A percentile compares a stretch with the other conserved stretches of the same genome.
These are phyloP conservation scores for Hanseniaspora sp. DNA, from an alignment of 1,139 yeast genomes.

Conservation along the genomic window DNA sequence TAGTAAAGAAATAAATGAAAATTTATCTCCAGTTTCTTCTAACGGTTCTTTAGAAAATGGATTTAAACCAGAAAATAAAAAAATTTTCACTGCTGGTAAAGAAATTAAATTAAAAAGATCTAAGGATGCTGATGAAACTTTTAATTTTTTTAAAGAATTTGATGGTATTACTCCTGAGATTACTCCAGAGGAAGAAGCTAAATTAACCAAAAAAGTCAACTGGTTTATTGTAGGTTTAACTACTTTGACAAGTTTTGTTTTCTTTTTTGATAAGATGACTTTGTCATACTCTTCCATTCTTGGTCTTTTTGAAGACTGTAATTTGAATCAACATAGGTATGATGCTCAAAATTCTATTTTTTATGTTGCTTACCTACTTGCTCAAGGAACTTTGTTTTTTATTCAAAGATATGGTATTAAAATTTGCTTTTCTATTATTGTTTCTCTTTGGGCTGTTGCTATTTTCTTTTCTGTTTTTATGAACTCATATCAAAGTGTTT, in stretches of 20 bases:
- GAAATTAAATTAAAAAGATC: slow-evolving; percentile 16
- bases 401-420: slow-evolving; percentile 33
- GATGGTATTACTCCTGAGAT: slow-evolving; percentile 30
- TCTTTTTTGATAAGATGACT: slow-evolving; percentile 40
- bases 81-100: neutral
- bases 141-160: slow-evolving; percentile 30
- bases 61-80: neutral
- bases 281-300: slow-evolving; percentile 36
- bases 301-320: slow-evolving; percentile 33
- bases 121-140: slow-evolving; percentile 35
- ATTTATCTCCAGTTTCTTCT: neutral
- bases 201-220: slow-evolving; percentile 31
- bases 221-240: slow-evolving; percentile 30
- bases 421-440: slow-evolving; percentile 28
- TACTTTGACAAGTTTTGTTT: slow-evolving; percentile 31
- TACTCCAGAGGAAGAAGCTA: slow-evolving; percentile 32
- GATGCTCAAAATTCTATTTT: slow-evolving; percentile 34
- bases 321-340: slow-evolving; percentile 32
- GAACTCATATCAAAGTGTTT: slow-evolving; percentile 34
- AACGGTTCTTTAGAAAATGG: neutral
- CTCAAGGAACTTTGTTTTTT: slow-evolving; percentile 32
- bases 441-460: slow-evolving; percentile 34
- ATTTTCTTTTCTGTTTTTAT: slow-evolving; percentile 36
- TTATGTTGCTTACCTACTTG: slow-evolving; percentile 34
- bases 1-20: neutral